A percentile compares a stretch with the other conserved stretches of the same genome.
Evolutionary conservation across 1,284 basidiomycete species (phyloP).

Genomic region (Athelia sp.): DNA sequence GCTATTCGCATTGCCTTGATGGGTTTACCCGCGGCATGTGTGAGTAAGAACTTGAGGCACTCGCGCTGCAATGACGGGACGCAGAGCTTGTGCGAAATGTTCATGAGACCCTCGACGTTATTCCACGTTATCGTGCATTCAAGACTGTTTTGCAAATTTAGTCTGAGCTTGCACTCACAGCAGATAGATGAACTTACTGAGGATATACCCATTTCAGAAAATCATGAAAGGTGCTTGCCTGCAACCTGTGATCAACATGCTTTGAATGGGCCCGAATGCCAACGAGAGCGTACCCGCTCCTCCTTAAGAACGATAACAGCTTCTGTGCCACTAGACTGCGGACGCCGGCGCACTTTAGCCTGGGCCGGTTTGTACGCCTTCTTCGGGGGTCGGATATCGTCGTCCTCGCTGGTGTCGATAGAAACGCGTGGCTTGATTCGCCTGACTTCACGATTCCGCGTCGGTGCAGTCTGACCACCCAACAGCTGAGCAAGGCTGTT

Average conservation of each 20-base stretch:
- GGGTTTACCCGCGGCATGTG: slow-evolving; percentile 85
- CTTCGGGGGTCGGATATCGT: slow-evolving; percentile 15
- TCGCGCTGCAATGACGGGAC: slow-evolving; percentile 76
- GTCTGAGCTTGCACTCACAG: slow-evolving; percentile 3
- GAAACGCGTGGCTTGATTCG: slow-evolving; percentile 5
- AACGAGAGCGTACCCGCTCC: slow-evolving; percentile 52
- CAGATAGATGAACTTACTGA: slow-evolving; percentile 44
- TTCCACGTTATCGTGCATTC: slow-evolving; percentile 92
- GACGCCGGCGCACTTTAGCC: slow-evolving; percentile 35
- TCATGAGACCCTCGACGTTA: slow-evolving; percentile 85
- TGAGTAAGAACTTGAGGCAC: slow-evolving; percentile 82
- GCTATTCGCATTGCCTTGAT: slow-evolving; percentile 90
- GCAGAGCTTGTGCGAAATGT: slow-evolving; percentile 81
- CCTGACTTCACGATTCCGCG: background rate
- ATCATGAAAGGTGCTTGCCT: slow-evolving; percentile 81
- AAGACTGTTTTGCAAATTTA: slow-evolving; percentile 26
- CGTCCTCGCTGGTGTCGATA: slow-evolving; percentile 6
- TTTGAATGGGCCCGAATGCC: background rate
- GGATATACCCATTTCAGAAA: slow-evolving; percentile 85
- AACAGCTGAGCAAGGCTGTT: slow-evolving; percentile 46
- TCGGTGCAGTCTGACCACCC: slow-evolving; percentile 7
- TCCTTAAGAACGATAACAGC: slow-evolving; percentile 80
- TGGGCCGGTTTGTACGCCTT: slow-evolving; percentile 28
- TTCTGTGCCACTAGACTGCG: slow-evolving; percentile 48
- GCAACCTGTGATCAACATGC: slow-evolving; percentile 1